Evolutionary conservation across 345 rosid species (phyloP).

Genomic region (Sisymbrium altissimum): DNA sequence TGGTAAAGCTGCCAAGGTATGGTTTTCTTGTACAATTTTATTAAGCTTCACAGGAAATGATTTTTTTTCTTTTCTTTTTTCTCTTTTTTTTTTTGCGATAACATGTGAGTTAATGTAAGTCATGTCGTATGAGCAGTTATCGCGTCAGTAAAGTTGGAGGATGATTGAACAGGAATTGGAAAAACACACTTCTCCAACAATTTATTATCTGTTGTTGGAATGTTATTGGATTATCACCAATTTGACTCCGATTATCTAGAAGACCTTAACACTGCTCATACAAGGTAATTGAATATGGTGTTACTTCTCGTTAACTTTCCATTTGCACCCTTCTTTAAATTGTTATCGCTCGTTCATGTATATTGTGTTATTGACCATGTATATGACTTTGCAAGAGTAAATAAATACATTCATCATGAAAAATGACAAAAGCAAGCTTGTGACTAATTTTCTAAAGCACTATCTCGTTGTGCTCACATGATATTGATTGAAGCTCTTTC

Average conservation of each 20-base stretch:
- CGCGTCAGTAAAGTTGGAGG: background rate
- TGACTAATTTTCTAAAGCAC: background rate
- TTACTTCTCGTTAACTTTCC: background rate
- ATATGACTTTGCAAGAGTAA: background rate
- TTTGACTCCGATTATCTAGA: background rate
- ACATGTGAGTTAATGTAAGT: background rate
- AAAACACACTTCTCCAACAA: background rate
- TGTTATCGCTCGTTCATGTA: too few relatives aligned
- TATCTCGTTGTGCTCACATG: background rate
- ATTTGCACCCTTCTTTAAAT: background rate
- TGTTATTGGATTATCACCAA: background rate
- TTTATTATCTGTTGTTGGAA: background rate
- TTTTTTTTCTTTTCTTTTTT: too few relatives aligned
- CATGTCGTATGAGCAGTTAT: constrained; percentile 5
- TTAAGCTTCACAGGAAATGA: too few relatives aligned
- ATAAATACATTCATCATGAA: background rate
- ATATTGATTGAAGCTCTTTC: background rate
- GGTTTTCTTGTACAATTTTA: too few relatives aligned
- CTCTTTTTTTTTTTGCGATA: too few relatives aligned
- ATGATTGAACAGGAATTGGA: background rate
- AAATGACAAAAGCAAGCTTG: background rate
- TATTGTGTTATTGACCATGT: background rate
- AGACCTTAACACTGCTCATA: background rate
- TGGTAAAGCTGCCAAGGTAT: too few relatives aligned
- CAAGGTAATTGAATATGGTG: background rate